Conservation (phyloP, 768 basidiomycete species). For the Leccinum disarticulatum region DNA sequence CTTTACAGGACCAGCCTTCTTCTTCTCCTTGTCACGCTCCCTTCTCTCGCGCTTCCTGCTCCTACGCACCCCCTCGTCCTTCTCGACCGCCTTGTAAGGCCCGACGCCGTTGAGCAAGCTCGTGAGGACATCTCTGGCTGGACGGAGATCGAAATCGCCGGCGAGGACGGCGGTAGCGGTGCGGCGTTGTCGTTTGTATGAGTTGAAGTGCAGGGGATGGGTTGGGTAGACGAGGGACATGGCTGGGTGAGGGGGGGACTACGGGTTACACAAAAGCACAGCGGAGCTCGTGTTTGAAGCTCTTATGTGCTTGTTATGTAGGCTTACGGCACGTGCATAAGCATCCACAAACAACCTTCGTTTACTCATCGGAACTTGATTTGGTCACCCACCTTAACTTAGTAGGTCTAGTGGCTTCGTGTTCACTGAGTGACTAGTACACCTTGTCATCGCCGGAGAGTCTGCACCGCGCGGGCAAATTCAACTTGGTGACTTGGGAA, state of each 20-base stretch:
- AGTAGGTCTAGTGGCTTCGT: background rate
- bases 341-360: slow-evolving; percentile 36
- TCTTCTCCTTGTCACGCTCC: slow-evolving; percentile 52
- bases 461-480: slow-evolving; percentile 1
- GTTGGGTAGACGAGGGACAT: slow-evolving; percentile 25
- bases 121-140: slow-evolving; percentile 73
- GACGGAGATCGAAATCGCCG: slow-evolving; percentile 68
- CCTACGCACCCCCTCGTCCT: slow-evolving; percentile 55
- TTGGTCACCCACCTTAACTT: background rate
- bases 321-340: slow-evolving; percentile 38
- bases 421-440: background rate
- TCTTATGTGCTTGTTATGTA: slow-evolving; percentile 37
- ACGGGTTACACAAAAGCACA: slow-evolving; percentile 24
- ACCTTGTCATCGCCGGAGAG: background rate
- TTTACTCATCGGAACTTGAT: slow-evolving; percentile 31
- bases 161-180: slow-evolving; percentile 76
- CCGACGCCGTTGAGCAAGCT: slow-evolving; percentile 76
- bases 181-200: slow-evolving; percentile 46
- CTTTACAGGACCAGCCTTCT: slow-evolving; percentile 38
- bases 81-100: slow-evolving; percentile 62
- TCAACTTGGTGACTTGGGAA: slow-evolving; percentile 27
- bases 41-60: slow-evolving; percentile 50
- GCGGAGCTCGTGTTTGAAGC: slow-evolving; percentile 35
- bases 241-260: slow-evolving; percentile 12
- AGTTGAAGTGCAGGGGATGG: slow-evolving; percentile 14